Percentiles rank a stretch among this genome's conserved stretches.
These are phyloP conservation scores for Pythium brachiatum DNA, from an alignment of 352 stramenopile genomes.

Conservation along the genomic window DNA sequence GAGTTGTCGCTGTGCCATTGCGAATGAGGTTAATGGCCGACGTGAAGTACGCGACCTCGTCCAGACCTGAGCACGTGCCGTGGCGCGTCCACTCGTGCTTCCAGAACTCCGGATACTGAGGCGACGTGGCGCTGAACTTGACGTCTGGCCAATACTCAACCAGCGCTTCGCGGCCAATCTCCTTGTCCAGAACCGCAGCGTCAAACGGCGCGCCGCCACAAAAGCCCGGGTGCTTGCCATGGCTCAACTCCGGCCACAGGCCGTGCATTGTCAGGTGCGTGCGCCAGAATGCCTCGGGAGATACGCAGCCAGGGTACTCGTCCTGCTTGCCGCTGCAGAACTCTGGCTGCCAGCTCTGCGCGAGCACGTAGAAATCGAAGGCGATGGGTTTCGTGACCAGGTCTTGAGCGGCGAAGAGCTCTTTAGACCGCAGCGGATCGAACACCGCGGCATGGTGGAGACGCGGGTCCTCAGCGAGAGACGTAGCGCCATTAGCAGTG, in stretches of 20 bases:
- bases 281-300: constrained; percentile 69
- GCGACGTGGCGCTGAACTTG: constrained; percentile 52
- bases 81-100: constrained; percentile 93
- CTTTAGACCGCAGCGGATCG: constrained; percentile 1
- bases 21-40: constrained; percentile 74
- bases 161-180: constrained; percentile 69
- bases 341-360: constrained; percentile 87
- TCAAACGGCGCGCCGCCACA: constrained; percentile 79
- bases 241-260: constrained; percentile 80
- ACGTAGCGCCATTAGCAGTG: neutral
- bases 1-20: constrained; percentile 68
- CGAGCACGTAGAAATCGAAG: constrained; percentile 90
- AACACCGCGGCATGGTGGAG: constrained; percentile 8
- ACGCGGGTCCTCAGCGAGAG: neutral
- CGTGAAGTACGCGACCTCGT: constrained; percentile 84
- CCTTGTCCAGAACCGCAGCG: constrained; percentile 45
- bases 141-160: constrained; percentile 87
- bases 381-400: constrained; percentile 7
- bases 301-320: constrained; percentile 65
- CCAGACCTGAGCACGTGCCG: constrained; percentile 89
- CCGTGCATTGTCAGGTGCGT: constrained; percentile 89
- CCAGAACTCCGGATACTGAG: constrained; percentile 87
- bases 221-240: constrained; percentile 66
- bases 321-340: constrained; percentile 70
- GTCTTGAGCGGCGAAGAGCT: neutral